A percentile compares a stretch with the other conserved stretches of the same genome.
Evolutionary conservation across 495 filamentous ascomycete species (phyloP).

Genomic region (Neurospora sp.): DNA sequence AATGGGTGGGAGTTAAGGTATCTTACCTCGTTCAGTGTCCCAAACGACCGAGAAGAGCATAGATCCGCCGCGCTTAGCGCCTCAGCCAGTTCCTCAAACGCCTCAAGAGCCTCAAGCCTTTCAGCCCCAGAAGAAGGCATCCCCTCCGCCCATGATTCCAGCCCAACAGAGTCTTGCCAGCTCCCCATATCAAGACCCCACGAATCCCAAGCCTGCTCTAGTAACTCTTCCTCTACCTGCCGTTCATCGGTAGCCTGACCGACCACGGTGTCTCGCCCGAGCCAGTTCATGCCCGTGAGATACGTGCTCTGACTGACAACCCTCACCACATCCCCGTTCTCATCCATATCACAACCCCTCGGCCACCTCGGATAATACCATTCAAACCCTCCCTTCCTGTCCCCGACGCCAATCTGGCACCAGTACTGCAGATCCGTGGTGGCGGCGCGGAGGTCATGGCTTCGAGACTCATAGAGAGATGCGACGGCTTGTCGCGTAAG

Average conservation of each 20-base stretch:
- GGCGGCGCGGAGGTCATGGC: slow-evolving; percentile 64
- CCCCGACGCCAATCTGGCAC: slow-evolving; percentile 95
- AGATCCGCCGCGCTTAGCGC: slow-evolving; percentile 44
- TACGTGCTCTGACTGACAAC: slow-evolving; percentile 81
- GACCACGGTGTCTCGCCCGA: slow-evolving; percentile 44
- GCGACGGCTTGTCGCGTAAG: slow-evolving; percentile 56
- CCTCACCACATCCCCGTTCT: slow-evolving; percentile 54
- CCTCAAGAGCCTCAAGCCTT: slow-evolving; percentile 20
- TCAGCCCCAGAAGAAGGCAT: slow-evolving; percentile 3
- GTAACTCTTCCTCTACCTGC: slow-evolving; percentile 40
- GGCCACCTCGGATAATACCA: slow-evolving; percentile 81
- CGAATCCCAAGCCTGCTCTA: slow-evolving; percentile 42
- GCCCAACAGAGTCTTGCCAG: slow-evolving; percentile 25
- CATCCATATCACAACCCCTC: slow-evolving; percentile 54
- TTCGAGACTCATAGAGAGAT: slow-evolving; percentile 56
- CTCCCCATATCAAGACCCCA: slow-evolving; percentile 47
- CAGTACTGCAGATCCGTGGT: slow-evolving; percentile 89
- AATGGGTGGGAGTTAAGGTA: neutral
- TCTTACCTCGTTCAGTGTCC: slow-evolving; percentile 29
- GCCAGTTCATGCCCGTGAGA: slow-evolving; percentile 63
- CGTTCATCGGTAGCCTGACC: slow-evolving; percentile 7
- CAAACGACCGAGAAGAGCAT: slow-evolving; percentile 29
- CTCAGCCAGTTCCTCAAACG: slow-evolving; percentile 23
- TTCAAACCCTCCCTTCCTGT: slow-evolving; percentile 72
- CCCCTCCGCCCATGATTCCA: slow-evolving; percentile 20